A percentile compares a stretch with the other conserved stretches of the same genome.
phyloP scores from a whole-genome alignment of 805 yeast species.

The Yamadazyma sp. region DNA sequence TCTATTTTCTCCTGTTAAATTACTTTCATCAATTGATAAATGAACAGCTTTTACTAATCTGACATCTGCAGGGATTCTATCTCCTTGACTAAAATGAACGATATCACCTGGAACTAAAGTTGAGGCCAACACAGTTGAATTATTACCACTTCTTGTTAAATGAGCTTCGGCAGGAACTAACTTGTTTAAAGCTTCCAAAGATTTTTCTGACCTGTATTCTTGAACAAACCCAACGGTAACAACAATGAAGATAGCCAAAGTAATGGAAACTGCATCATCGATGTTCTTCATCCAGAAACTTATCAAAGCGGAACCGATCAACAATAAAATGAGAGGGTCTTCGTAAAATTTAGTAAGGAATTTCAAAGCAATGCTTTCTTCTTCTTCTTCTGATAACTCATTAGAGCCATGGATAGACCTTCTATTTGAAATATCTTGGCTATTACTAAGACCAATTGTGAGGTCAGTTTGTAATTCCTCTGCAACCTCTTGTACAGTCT shows the following conservation, averaged over 20 bases:
- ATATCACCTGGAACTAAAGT: conserved; percentile 94
- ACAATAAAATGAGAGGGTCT: conserved; percentile 83
- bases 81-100: conserved; percentile 88
- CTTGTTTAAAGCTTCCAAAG: conserved; percentile 86
- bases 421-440: conserved; percentile 70
- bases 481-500: conserved; percentile 64
- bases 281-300: conserved; percentile 92
- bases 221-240: conserved; percentile 97
- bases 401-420: conserved; percentile 77
- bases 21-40: conserved; percentile 86
- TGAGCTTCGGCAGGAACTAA: conserved; percentile 97
- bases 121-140: conserved; percentile 81
- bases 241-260: conserved; percentile 88
- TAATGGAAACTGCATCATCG: conserved; percentile 93
- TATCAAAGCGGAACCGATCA: conserved; percentile 85
- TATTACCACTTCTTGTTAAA: conserved; percentile 75
- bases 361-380: conserved; percentile 67
- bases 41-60: conserved; percentile 77
- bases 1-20: conserved; percentile 90
- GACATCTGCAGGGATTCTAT: conserved; percentile 93
- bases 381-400: conserved; percentile 74
- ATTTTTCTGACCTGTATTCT: conserved; percentile 93
- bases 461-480: conserved; percentile 60
- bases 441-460: conserved; percentile 57
- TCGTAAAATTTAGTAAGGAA: conserved; percentile 80